Evolutionary conservation across 2,329 filamentous ascomycete genomes (phyloP).

Genomic region (Fusarium musae): DNA sequence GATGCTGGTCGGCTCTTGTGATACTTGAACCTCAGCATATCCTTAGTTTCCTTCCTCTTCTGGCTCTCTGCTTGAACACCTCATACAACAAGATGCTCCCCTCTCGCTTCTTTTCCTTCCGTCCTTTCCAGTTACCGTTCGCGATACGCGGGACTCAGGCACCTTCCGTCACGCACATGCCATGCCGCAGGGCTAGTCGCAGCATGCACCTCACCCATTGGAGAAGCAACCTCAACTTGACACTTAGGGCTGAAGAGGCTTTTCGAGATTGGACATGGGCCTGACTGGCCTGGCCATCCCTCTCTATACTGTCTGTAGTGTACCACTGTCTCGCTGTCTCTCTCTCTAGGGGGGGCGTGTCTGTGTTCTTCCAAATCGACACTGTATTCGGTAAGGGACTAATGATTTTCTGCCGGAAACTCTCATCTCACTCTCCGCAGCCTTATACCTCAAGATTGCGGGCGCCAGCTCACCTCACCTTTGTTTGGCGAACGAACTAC

Average conservation of each 20-base stretch:
- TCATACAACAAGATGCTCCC: background rate
- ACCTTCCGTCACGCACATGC: slow-evolving; percentile 29
- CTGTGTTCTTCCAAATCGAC: background rate
- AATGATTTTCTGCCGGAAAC: background rate
- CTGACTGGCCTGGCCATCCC: background rate
- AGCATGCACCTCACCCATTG: slow-evolving; percentile 38
- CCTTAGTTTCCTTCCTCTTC: slow-evolving; percentile 34
- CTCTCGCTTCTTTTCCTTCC: slow-evolving; percentile 31
- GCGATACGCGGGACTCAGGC: slow-evolving; percentile 34
- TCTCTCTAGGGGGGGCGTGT: background rate
- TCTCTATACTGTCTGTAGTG: background rate
- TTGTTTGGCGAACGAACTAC: background rate
- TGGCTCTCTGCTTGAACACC: slow-evolving; percentile 18
- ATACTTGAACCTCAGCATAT: slow-evolving; percentile 8
- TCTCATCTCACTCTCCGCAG: slow-evolving; percentile 3
- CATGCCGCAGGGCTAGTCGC: slow-evolving; percentile 36
- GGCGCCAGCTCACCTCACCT: background rate
- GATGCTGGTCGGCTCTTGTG: slow-evolving; percentile 22
- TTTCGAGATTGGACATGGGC: slow-evolving; percentile 8
- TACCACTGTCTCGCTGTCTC: background rate
- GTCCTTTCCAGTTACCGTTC: slow-evolving; percentile 35
- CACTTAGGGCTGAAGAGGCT: slow-evolving; percentile 36
- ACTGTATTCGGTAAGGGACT: slow-evolving; percentile 14
- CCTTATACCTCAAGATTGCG: slow-evolving; percentile 22
- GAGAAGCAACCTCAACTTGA: slow-evolving; percentile 31